Conservation (phyloP, 768 basidiomycete species). For the Auricularia sp. region DNA sequence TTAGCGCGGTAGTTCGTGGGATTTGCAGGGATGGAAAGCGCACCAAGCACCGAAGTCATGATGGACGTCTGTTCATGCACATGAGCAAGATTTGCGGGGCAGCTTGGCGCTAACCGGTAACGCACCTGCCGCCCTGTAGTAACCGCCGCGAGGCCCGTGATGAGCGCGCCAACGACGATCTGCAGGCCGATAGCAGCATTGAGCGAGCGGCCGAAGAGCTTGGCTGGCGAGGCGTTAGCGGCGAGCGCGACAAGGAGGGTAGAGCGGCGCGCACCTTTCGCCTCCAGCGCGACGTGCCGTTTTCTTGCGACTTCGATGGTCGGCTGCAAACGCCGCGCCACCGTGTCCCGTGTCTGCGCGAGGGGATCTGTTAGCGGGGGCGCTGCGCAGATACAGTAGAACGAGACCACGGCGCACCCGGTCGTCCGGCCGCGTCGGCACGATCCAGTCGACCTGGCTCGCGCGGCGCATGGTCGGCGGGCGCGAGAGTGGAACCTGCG, state of each 20-base stretch:
- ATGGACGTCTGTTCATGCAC: not conserved
- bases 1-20: not conserved
- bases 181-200: slow-evolving; percentile 51
- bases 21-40: not conserved
- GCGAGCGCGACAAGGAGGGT: not conserved
- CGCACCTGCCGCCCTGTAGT: slow-evolving; percentile 33
- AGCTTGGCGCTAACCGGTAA: not conserved
- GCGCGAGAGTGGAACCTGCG: not conserved
- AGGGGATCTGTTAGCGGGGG: not conserved
- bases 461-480: not conserved
- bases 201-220: slow-evolving; percentile 13
- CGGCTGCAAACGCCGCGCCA: not conserved
- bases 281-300: not conserved
- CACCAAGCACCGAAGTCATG: slow-evolving; percentile 1
- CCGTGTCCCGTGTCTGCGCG: not conserved
- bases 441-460: slow-evolving; percentile 1
- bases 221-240: slow-evolving; percentile 6
- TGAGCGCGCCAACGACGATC: slow-evolving; percentile 54
- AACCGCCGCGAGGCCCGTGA: slow-evolving; percentile 50
- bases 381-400: not conserved
- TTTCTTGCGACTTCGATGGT: not conserved
- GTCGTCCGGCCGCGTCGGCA: not conserved
- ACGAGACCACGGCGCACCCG: not conserved
- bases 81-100: too few relatives aligned
- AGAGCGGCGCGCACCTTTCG: not conserved